Conservation (phyloP, 768 basidiomycete species). For the Leccinum fibrillosum region DNA sequence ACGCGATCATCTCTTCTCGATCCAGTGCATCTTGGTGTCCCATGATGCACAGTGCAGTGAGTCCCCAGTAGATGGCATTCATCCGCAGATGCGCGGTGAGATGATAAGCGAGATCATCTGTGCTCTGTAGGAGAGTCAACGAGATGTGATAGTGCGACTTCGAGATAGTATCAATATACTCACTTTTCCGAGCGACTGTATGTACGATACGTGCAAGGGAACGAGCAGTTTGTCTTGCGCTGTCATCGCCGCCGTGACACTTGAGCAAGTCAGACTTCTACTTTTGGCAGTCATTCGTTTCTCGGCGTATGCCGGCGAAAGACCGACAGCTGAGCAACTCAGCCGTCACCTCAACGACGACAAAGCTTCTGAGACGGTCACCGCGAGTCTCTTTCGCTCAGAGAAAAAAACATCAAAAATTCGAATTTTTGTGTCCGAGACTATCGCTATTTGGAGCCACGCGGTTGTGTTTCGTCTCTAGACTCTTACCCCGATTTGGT, state of each 20-base stretch:
- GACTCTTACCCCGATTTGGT: constrained; percentile 21
- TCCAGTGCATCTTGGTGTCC: constrained; percentile 73
- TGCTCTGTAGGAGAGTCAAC: constrained; percentile 46
- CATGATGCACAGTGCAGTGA: constrained; percentile 85
- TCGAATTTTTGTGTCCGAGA: background rate
- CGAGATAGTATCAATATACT: constrained; percentile 4
- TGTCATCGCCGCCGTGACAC: constrained; percentile 9
- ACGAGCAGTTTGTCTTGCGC: constrained; percentile 34
- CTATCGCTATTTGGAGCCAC: background rate
- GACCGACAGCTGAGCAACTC: constrained; percentile 10
- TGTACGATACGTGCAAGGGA: constrained; percentile 69
- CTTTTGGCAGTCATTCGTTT: constrained; percentile 8
- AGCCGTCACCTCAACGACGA: constrained; percentile 7
- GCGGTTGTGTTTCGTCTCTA: constrained; percentile 1
- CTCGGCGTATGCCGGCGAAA: constrained; percentile 21
- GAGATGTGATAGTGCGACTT: too few species aligned
- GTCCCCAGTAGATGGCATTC: constrained; percentile 93
- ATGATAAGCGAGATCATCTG: constrained; percentile 85
- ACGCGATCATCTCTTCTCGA: constrained; percentile 79
- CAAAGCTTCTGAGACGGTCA: constrained; percentile 3
- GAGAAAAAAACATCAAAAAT: background rate
- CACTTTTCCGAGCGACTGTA: constrained; percentile 71
- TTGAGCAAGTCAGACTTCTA: background rate
- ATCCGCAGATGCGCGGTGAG: constrained; percentile 90
- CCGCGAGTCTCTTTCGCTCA: background rate